Evolutionary conservation across 1,139 yeast genomes (phyloP), one percentile per base, ranked within the genome.

Genomic region (Torulaspora pretoriensis): DNA sequence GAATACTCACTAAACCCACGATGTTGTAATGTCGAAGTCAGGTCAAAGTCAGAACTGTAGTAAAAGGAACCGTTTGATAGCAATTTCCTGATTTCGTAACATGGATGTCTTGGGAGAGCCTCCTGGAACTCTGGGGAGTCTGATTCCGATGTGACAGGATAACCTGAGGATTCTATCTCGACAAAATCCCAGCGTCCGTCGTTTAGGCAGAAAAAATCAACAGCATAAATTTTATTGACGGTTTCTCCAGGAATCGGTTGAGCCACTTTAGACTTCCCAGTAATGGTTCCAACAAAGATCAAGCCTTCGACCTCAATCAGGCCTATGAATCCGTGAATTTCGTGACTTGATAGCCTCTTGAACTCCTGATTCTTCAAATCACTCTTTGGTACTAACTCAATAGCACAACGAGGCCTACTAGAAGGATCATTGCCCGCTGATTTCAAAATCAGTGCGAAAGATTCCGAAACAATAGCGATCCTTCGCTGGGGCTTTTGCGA

Each of bases 51-150:
- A 13, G 89, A 80, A 36, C 96, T 87, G 67, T 83, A 94, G 65
- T 88, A 92, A 63, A 92, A 94, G 1, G 95, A 85, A 4, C 97
- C 97, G 61, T 85, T 85, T 26, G 84, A 76, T 43, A 94, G 68
- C 39, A 94, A 70, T 62, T 88, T 89, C 54, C 81, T 77, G 51
- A 92, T 67, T 46, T 83, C 92, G 41, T 74, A 75, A 60, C 97
- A 90, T 0, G 98, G 98, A 60, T 92, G 96, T 48, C 79, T 84
- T 12, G 73, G 57, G 14, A 45, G 38, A 8, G 50, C 32, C 23
- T 55, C 56, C 29, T 54, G 53, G 13, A 42, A 46, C 22, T 44
- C 48, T 24, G 51, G 49, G 17, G 53, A 32, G 22, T 60, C 65
- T 9, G 53, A 51, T 10, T 64, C 68, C 1, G 68, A 59, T 26